Percentiles rank a stretch among this genome's conserved stretches.
phyloP scores from a whole-genome alignment of 108 stramenopile species.

The Pseudonitzschia delicatissima region DNA sequence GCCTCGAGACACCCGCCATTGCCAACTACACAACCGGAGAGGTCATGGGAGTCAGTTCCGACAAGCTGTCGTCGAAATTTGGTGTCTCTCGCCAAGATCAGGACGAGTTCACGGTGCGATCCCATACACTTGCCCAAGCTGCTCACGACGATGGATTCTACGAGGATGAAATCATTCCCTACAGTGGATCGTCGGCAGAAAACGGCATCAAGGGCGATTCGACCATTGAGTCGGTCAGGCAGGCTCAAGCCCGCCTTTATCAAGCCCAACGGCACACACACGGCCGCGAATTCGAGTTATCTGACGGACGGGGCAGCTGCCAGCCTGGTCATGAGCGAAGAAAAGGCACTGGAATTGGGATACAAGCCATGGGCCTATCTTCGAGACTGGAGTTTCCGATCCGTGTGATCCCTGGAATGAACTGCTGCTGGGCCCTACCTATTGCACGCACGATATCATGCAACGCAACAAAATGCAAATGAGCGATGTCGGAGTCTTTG shows the following conservation, averaged over 20 bases:
- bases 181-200: conserved; percentile 86
- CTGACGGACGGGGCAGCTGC: conserved; percentile 98
- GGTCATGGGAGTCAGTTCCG: conserved; percentile 97
- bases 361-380: conserved; percentile 92
- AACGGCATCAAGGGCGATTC: conserved; percentile 96
- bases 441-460: conserved; percentile 83
- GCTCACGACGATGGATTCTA: conserved; percentile 94
- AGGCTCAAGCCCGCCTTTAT: conserved; percentile 97
- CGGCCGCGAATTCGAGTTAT: conserved; percentile 96
- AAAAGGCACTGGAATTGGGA: conserved; percentile 93
- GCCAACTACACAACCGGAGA: conserved; percentile 99
- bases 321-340: conserved; percentile 90
- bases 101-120: conserved; percentile 93
- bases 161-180: conserved; percentile 87
- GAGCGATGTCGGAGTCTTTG: conserved; percentile 93
- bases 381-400: conserved; percentile 92
- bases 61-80: conserved; percentile 93
- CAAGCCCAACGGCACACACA: conserved; percentile 97
- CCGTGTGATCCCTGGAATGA: conserved; percentile 99
- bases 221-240: conserved; percentile 85
- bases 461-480: conserved; percentile 74
- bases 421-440: conserved; percentile 91
- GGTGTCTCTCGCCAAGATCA: conserved; percentile 92
- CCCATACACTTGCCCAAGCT: conserved; percentile 84
- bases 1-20: conserved; percentile 96